Base-by-base conservation (phyloP, 1,284 basidiomycete species). In the Rhodofomes roseus region DNA sequence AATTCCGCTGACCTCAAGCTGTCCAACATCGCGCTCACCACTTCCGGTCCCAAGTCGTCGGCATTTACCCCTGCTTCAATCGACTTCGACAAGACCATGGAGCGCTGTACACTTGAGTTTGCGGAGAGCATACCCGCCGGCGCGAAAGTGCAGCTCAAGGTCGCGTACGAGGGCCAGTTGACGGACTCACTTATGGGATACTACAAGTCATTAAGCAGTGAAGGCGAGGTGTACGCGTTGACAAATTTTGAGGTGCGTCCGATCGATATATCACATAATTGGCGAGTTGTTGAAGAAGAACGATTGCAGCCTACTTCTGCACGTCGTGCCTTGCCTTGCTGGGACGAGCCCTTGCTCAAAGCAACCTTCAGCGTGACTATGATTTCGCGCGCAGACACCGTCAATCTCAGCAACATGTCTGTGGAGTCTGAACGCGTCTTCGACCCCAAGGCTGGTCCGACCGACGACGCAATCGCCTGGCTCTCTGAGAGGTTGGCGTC, bases 331-430 rank as follows among this genome's bases (percentile, higher is more conserved):
- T 92, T 94, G 74, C 93, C 93, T 29, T 90, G 85, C 74, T 98
- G 93, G 92, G 96, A 98, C 72, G 95, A 98, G 73, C 96, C 96
- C 25, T 81, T 87, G 23, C 81, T 97, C 69, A 98, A 98, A 75
- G 91, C 95, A 6, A 95, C 89, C 2, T 97, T 92, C 74, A 71
- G 80, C 59, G 79, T 98, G 66, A 90, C 89, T 16, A 81, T 98
- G 80, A 85, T 99, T 65, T 94, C 94, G 36, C 87, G 89, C 62
- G 79, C 77, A n/a, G 81, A 85, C 67, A 91, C 89, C 0, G 85
- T 88, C 67, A 90, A 84, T 70, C 74, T 96, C 62, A 89, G 89
- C 77, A 98, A 98, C 78, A 97, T 96, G 93, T 81, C 90, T 48
- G 84, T 81, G 7, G 70, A 79, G 55, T 86, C 84, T 23, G 86